Evolutionary conservation across 2,329 filamentous ascomycete species (phyloP).

Genomic region (Endothia cerciana): DNA sequence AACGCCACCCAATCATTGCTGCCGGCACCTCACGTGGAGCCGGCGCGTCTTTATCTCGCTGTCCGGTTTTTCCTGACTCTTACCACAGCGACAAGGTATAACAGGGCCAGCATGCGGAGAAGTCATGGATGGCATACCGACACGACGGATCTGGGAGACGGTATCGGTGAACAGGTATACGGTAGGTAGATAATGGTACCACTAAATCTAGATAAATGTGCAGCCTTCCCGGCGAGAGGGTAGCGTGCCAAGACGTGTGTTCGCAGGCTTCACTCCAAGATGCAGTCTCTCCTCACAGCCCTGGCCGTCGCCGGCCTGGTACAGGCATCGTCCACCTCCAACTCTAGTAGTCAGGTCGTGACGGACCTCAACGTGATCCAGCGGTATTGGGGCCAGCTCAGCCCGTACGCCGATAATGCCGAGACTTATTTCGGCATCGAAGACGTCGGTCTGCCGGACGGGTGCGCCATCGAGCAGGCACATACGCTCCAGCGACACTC

Average conservation of each 20-base stretch:
- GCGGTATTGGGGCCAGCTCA: constrained; percentile 50
- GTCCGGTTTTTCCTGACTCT: not conserved
- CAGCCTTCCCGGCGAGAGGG: not conserved
- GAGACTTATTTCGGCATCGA: constrained; percentile 51
- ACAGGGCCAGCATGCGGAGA: constrained; percentile 4
- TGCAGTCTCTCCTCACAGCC: constrained; percentile 1
- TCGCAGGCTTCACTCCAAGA: not conserved
- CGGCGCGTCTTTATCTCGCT: constrained; percentile 4
- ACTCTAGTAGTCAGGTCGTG: constrained; percentile 27
- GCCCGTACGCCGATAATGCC: constrained; percentile 50
- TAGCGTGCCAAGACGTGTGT: not conserved
- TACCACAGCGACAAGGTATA: not conserved
- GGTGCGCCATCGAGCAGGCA: constrained; percentile 59
- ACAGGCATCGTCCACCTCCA: constrained; percentile 7
- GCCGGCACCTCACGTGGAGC: constrained; percentile 1
- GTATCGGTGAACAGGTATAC: not conserved
- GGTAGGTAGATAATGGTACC: not conserved
- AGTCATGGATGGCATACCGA: constrained; percentile 13
- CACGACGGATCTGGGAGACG: not conserved
- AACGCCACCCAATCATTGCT: not conserved
- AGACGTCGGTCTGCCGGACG: constrained; percentile 51
- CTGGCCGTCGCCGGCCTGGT: constrained; percentile 9
- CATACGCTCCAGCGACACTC: constrained; percentile 59
- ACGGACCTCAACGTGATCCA: constrained; percentile 38
- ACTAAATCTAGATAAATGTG: not conserved